Percentiles rank a stretch among this genome's conserved stretches.
Evolutionary conservation across 345 rosid genomes (phyloP).

Genomic region (Brassica incana): DNA sequence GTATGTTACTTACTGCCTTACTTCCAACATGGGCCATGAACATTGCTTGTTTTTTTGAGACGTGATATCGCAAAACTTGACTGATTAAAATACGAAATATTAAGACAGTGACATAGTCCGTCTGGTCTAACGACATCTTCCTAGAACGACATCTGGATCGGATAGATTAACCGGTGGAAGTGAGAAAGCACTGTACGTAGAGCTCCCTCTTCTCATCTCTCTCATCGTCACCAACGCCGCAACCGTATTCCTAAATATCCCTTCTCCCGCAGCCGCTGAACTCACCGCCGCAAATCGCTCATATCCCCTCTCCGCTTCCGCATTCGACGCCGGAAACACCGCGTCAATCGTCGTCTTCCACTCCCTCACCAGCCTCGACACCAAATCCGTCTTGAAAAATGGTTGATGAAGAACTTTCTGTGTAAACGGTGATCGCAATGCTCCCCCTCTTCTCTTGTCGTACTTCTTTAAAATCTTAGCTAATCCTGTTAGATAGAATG

Average conservation of each 20-base stretch:
- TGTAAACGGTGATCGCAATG: conserved; percentile 60
- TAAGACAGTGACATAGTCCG: no score
- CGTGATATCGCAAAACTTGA: no score
- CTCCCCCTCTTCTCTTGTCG: conserved; percentile 69
- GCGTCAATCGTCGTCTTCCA: conserved; percentile 62
- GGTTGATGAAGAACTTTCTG: conserved; percentile 72
- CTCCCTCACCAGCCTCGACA: conserved; percentile 73
- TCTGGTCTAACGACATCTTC: no score
- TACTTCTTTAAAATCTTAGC: conserved; percentile 92
- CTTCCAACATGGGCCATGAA: no score
- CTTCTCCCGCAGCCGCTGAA: conserved; percentile 45
- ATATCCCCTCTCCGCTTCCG: conserved; percentile 6
- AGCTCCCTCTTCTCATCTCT: conserved; percentile 80
- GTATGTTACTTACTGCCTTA: no score
- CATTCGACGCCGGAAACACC: conserved; percentile 50
- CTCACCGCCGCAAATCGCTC: conserved; percentile 8
- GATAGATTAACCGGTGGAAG: conserved; percentile 73
- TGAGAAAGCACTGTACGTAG: conserved; percentile 67
- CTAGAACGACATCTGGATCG: conserved; percentile 48
- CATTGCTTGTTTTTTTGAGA: no score
- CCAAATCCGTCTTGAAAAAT: conserved; percentile 72
- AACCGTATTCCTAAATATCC: conserved; percentile 70
- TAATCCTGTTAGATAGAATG: conserved; percentile 43
- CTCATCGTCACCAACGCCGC: conserved; percentile 74
- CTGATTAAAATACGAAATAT: no score